Conservation (phyloP, 805 yeast species). For the Groenewaldozyma tartarivorans region DNA sequence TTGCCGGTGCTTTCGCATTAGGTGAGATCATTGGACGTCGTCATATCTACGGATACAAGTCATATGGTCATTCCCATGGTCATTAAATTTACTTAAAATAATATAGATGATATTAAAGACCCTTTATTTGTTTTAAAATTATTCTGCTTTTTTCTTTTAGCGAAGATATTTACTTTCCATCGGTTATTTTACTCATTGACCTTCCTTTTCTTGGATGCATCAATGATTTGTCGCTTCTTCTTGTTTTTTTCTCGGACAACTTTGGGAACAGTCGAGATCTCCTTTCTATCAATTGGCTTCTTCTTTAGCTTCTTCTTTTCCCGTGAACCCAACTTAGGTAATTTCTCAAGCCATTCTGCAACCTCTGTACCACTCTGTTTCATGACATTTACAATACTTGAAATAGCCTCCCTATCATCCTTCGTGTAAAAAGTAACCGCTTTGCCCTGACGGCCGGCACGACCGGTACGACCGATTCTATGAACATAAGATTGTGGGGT, state of each 20-base stretch:
- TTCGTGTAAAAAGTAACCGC: conserved; percentile 92
- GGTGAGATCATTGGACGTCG: conserved; percentile 98
- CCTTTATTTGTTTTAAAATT: too few species aligned
- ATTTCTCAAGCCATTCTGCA: conserved; percentile 72
- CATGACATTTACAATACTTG: conserved; percentile 89
- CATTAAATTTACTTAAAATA: neutral
- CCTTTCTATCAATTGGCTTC: conserved; percentile 52
- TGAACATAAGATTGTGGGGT: conserved; percentile 93
- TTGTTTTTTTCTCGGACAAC: conserved; percentile 54
- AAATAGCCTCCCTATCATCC: conserved; percentile 67
- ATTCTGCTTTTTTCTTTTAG: too few species aligned
- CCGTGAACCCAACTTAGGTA: conserved; percentile 53
- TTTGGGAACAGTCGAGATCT: conserved; percentile 67
- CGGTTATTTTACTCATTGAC: too few species aligned
- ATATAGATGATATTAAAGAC: too few species aligned
- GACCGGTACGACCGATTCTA: conserved; percentile 97
- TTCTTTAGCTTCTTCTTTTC: conserved; percentile 53
- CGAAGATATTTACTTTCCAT: too few species aligned
- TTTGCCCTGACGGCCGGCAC: conserved; percentile 79
- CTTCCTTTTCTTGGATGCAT: conserved; percentile 16
- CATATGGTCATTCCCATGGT: conserved; percentile 5
- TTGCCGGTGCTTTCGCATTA: conserved; percentile 81
- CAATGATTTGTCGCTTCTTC: conserved; percentile 58
- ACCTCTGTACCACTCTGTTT: conserved; percentile 70
- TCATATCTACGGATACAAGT: conserved; percentile 70